Evolutionary conservation across 371 early-diverging fungal genomes (phyloP).

Genomic region (Fennellomyces sp.): DNA sequence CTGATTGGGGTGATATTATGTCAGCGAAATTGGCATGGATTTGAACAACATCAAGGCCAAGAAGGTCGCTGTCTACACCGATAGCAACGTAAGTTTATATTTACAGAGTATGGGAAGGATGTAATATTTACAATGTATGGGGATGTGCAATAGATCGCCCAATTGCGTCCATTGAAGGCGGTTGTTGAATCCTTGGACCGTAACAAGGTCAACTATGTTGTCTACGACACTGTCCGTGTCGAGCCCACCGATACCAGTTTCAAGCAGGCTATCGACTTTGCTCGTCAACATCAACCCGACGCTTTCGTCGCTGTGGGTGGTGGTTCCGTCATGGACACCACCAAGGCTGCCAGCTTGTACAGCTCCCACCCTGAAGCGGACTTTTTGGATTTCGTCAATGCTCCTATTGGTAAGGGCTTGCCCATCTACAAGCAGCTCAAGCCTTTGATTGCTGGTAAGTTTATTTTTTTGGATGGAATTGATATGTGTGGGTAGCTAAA

Average conservation of each 20-base stretch:
- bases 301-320: constrained; percentile 93
- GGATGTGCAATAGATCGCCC: constrained; percentile 47
- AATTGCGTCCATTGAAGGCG: constrained; percentile 76
- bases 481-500: background rate
- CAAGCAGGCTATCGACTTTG: constrained; percentile 80
- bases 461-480: no score
- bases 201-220: constrained; percentile 68
- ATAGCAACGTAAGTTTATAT: constrained; percentile 63
- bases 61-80: constrained; percentile 88
- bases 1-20: background rate
- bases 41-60: constrained; percentile 76
- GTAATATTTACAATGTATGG: background rate
- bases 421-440: constrained; percentile 73
- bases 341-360: constrained; percentile 91
- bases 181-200: constrained; percentile 80
- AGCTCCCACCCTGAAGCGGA: constrained; percentile 82
- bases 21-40: constrained; percentile 87
- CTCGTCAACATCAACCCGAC: constrained; percentile 74
- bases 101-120: background rate
- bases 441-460: constrained; percentile 80
- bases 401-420: constrained; percentile 89
- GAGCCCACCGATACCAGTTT: constrained; percentile 87
- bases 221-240: constrained; percentile 80
- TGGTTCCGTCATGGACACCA: constrained; percentile 92
- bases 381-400: constrained; percentile 91